Base-by-base conservation (phyloP, 352 stramenopile species). In the Phytophthora pini region DNA sequence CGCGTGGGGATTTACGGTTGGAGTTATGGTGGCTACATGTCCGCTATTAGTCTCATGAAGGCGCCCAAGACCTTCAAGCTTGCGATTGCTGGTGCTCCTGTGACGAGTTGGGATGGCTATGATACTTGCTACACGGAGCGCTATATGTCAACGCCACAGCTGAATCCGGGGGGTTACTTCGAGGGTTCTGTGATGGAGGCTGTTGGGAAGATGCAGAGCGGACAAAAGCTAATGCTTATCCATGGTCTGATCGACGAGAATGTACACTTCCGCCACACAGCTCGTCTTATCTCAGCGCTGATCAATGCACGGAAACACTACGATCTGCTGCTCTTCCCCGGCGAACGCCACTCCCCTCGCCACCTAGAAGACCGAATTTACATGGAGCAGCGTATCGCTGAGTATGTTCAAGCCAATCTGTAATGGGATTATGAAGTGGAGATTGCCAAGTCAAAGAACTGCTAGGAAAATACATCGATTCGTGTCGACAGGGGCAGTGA, bases 91-190 rank as follows among this genome's bases (percentile, higher is more conserved):
- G 97, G 97, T 53, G 97, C 97, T 5, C 97, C 97, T 3, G 97
- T 99, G 20, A 99, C 97, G 3, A 97, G 88, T 61, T 99, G 97
- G 97, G 94, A 99, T 73, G 97, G 97, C 40, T 99, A 99, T 71
- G 97, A 99, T 74, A 99, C 97, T 49, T 98, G 98, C 73, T 99
- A 99, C 80, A 99, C 97, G 55, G 97, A 99, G 67, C 79, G 97
- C 24, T 99, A 99, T 80, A 99, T 99, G 96, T 97, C 95, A 49
- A 93, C 93, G 41, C 96, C 96, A 2, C 82, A 93, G 44, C 82
- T 98, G 38, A 99, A 99, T 79, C 86, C 90, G 2, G 72, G 80
- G 7, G 96, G 96, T 24, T 99, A 98, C 77, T 65, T 69, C 26
- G 84, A 96, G 58, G 92, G 89, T 40, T 91, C 81, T 13, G 90